Conservation (phyloP, 2,329 filamentous ascomycete species). For the Ophioceras dolichostomum region DNA sequence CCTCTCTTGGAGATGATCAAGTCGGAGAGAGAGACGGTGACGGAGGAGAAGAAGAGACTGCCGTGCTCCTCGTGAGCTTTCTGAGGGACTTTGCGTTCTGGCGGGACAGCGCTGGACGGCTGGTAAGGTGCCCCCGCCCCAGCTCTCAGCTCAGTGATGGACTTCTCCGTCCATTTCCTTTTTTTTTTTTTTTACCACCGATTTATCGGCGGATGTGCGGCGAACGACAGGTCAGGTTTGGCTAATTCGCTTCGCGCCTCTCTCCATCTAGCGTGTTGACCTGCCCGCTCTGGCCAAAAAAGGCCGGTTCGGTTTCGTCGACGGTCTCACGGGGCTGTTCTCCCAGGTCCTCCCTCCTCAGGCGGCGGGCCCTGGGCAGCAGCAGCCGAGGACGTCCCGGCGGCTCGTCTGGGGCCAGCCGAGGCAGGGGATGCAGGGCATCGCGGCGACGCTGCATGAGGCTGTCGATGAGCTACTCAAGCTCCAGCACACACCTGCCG, state of each 20-base stretch:
- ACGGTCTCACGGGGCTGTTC: conserved; percentile 56
- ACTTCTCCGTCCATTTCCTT: not conserved
- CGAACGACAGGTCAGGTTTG: too few relatives aligned
- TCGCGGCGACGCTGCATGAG: conserved; percentile 17
- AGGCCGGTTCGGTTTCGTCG: conserved; percentile 58
- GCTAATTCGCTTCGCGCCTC: too few relatives aligned
- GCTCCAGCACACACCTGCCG: too few relatives aligned
- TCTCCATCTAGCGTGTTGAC: conserved; percentile 50
- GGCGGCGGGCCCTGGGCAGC: conserved; percentile 1
- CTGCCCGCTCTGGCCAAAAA: conserved; percentile 45
- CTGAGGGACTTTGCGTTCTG: conserved; percentile 69
- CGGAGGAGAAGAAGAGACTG: conserved; percentile 19
- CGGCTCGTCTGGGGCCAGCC: not conserved
- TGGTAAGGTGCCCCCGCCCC: conserved; percentile 50
- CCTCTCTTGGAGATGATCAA: conserved; percentile 5
- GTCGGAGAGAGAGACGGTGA: conserved; percentile 15
- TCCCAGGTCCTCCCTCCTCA: not conserved
- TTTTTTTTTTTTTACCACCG: conserved; percentile 1
- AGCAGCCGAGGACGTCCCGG: not conserved
- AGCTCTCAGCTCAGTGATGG: too few relatives aligned
- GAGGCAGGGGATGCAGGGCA: not conserved
- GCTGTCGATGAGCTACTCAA: conserved; percentile 22
- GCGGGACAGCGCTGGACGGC: conserved; percentile 54
- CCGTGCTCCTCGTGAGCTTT: conserved; percentile 72
- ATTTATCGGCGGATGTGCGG: too few relatives aligned